Conservation (phyloP, 176 grass and related monocot species). For the Tillandsia leiboldiana region DNA sequence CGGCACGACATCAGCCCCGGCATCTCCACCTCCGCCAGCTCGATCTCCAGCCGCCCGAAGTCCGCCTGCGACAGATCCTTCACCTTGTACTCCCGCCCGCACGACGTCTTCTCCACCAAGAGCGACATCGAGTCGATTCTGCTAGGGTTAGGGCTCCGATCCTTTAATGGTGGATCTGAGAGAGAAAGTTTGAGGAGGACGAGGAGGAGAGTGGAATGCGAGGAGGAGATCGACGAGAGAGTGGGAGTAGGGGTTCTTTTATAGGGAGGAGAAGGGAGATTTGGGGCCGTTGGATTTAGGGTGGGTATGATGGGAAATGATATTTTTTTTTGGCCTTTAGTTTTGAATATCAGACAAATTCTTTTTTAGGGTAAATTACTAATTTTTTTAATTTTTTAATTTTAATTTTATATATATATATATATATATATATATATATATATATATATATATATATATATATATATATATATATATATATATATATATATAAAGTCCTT, state of each 20-base stretch:
- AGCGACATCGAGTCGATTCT: slow-evolving; percentile 41
- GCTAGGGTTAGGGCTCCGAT: not conserved
- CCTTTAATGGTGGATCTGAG: not conserved
- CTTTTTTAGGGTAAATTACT: too few relatives aligned
- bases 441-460: too few relatives aligned
- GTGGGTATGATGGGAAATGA: not conserved
- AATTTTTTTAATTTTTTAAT: too few relatives aligned
- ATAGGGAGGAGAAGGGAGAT: not conserved
- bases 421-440: too few relatives aligned
- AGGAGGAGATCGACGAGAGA: not conserved
- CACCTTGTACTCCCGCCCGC: slow-evolving; percentile 82
- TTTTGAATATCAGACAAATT: too few relatives aligned
- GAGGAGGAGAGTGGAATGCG: not conserved
- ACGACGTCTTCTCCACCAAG: slow-evolving; percentile 71
- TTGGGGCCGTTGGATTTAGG: not conserved
- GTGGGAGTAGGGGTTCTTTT: not conserved
- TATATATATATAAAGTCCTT: too few relatives aligned
- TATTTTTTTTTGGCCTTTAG: too few relatives aligned
- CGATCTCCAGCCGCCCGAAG: slow-evolving; percentile 87
- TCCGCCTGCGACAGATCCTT: slow-evolving; percentile 90
- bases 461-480: too few relatives aligned
- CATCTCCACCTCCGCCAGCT: slow-evolving; percentile 96
- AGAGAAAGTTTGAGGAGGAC: not conserved
- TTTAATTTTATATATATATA: too few relatives aligned
- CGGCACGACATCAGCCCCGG: slow-evolving; percentile 88